Evolutionary conservation across 2,329 filamentous ascomycete species (phyloP).

Genomic region (Incumbomyces lentus): DNA sequence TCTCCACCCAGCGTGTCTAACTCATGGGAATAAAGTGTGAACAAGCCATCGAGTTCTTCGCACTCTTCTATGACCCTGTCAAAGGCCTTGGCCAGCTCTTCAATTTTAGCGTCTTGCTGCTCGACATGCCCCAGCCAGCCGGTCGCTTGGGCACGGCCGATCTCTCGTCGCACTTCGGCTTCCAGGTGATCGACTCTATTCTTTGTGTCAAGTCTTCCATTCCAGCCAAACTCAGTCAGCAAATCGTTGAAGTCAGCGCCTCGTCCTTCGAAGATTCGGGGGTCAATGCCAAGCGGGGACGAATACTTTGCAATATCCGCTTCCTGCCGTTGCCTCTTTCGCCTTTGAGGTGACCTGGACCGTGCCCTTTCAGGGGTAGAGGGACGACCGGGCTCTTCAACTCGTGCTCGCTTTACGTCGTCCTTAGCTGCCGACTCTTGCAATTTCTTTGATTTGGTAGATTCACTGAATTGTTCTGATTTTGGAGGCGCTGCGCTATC

Average conservation of each 20-base stretch:
- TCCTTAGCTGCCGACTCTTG: slow-evolving; percentile 4
- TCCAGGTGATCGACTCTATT: slow-evolving; percentile 72
- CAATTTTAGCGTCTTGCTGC: slow-evolving; percentile 81
- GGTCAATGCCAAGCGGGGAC: slow-evolving; percentile 65
- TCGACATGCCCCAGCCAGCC: slow-evolving; percentile 77
- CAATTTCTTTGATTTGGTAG: slow-evolving; percentile 5
- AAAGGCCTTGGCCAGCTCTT: slow-evolving; percentile 73
- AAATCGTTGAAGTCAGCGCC: slow-evolving; percentile 72
- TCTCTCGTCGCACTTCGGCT: slow-evolving; percentile 71
- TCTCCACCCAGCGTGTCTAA: slow-evolving; percentile 92
- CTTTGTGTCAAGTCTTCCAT: slow-evolving; percentile 62
- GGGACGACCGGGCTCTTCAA: slow-evolving; percentile 26
- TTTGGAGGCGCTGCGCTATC: slow-evolving; percentile 19
- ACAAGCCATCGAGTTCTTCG: slow-evolving; percentile 85
- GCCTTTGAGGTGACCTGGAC: slow-evolving; percentile 35
- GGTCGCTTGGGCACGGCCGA: slow-evolving; percentile 82
- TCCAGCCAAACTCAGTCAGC: slow-evolving; percentile 82
- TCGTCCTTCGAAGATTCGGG: slow-evolving; percentile 61
- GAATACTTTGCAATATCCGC: slow-evolving; percentile 73
- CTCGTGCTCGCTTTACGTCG: slow-evolving; percentile 10
- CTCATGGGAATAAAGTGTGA: slow-evolving; percentile 92
- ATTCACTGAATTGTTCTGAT: neutral
- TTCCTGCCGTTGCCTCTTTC: slow-evolving; percentile 52
- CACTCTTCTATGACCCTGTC: slow-evolving; percentile 89
- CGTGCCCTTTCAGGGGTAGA: slow-evolving; percentile 27